Evolutionary conservation across 1,284 basidiomycete genomes (phyloP), one percentile per base, ranked within the genome.

Genomic region (Apiotrichum akiyoshidainum): DNA sequence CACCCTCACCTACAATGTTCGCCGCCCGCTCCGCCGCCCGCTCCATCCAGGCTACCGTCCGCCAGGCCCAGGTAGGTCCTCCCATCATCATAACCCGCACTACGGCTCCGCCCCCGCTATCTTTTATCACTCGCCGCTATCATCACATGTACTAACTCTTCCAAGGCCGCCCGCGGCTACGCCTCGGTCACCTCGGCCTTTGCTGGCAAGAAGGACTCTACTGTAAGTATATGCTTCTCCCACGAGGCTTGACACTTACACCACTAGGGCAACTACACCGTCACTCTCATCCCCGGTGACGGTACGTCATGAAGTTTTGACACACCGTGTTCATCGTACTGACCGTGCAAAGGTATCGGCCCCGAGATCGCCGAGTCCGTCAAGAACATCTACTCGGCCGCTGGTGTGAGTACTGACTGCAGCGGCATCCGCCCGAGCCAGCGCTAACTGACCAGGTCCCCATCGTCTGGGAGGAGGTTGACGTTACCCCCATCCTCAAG

Each of bases 401-500:
- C 95, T 65, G 84, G 88, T 61, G 92, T 90, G 46, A 39, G 75
- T 76, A 19, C 17, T 26, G 34, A 35, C 37, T 33, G 26, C 33
- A 50, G 31, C 40, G 17, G 13, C 7, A 6, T 16, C 22, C 13
- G 9, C 5, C n/a, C 21, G 17, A 22, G 22, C 13, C n/a, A 34
- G 5, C n/a, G 34, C 60, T 62, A 42, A 50, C 51, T 21, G 7
- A 3, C n/a, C 21, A 93, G 89, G 92, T 93, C 33, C 94, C 94
- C 54, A 94, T 97, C 71, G 84, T 91, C 80, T 99, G 96, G 96
- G 96, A 99, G 79, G 95, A 99, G 81, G 94, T 97, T 75, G 90
- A 89, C 73, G 96, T 99, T 56, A 89, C 92, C 19, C 96, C 96
- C 19, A 86, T 96, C 63, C 82, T 97, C 68, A 92, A 92, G 78